These are phyloP conservation scores for Colletotrichum cuscutae DNA, from an alignment of 2,329 filamentous ascomycete species.

Conservation along the genomic window DNA sequence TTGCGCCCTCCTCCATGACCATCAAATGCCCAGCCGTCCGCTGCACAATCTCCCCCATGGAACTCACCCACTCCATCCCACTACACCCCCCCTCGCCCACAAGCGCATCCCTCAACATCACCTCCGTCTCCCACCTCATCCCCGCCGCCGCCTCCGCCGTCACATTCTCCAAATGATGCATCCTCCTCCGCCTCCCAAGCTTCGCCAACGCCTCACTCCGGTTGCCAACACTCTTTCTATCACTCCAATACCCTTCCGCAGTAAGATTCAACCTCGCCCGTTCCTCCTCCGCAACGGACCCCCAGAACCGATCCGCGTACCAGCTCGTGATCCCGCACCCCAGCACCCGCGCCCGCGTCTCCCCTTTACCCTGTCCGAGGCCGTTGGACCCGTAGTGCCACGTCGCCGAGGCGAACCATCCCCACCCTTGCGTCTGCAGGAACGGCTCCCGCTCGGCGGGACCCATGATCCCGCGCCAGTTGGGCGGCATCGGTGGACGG, in stretches of 20 bases:
- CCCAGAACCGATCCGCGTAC: conserved; percentile 50
- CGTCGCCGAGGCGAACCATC: conserved; percentile 56
- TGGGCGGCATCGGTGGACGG: conserved; percentile 48
- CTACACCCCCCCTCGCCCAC: conserved; percentile 41
- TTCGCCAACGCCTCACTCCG: conserved; percentile 43
- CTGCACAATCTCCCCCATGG: conserved; percentile 54
- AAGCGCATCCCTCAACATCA: conserved; percentile 39
- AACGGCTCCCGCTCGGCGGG: conserved; percentile 50
- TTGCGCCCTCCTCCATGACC: conserved; percentile 43
- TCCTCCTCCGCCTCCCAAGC: conserved; percentile 49
- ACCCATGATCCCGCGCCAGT: conserved; percentile 43
- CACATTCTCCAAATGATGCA: conserved; percentile 47
- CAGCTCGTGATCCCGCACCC: conserved; percentile 57
- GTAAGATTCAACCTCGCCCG: conserved; percentile 52
- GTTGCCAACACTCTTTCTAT: conserved; percentile 37
- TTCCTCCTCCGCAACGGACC: conserved; percentile 44
- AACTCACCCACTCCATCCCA: conserved; percentile 55
- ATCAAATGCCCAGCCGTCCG: conserved; percentile 47
- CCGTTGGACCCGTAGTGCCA: conserved; percentile 54
- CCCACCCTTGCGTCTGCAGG: conserved; percentile 50
- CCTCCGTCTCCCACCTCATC: conserved; percentile 47
- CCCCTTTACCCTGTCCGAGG: conserved; percentile 51
- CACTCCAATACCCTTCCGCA: conserved; percentile 50
- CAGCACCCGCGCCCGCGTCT: conserved; percentile 51
- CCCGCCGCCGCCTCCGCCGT: conserved; percentile 44